Evolutionary conservation across 345 rosid species (phyloP).

Genomic region (Lumnitzera racemosa): DNA sequence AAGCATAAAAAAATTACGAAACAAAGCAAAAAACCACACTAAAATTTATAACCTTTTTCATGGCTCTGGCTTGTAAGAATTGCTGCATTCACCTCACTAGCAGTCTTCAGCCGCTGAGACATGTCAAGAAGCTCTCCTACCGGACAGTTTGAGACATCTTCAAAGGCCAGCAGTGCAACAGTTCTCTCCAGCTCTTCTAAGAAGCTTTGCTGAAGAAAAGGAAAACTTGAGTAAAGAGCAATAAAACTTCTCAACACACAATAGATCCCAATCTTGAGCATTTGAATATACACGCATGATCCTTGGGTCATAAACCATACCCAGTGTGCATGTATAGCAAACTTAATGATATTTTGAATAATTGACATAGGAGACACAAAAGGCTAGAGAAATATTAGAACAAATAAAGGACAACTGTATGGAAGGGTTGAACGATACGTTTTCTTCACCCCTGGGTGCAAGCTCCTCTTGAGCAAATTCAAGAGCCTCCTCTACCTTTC

Average conservation of each 20-base stretch:
- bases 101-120: slow-evolving; percentile 89
- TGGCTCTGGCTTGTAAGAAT: slow-evolving; percentile 97
- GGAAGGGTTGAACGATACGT: slow-evolving; percentile 25
- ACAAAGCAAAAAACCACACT: background rate
- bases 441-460: slow-evolving; percentile 97
- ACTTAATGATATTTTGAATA: slow-evolving; percentile 1
- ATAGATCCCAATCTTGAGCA: no score
- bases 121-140: slow-evolving; percentile 83
- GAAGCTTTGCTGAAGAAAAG: slow-evolving; percentile 59
- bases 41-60: slow-evolving; percentile 63
- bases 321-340: background rate
- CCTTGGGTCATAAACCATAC: background rate
- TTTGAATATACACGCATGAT: background rate
- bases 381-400: background rate
- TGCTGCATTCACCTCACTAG: slow-evolving; percentile 96
- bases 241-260: no score
- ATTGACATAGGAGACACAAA: slow-evolving; percentile 2
- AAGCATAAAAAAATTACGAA: no score
- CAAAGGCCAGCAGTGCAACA: slow-evolving; percentile 82
- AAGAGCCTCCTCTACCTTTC: slow-evolving; percentile 85
- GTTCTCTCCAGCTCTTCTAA: slow-evolving; percentile 95
- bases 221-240: background rate
- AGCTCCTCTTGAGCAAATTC: slow-evolving; percentile 99
- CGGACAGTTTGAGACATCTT: slow-evolving; percentile 80
- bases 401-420: background rate